These are phyloP conservation scores for Phylloporus sp. DNA, from an alignment of 768 basidiomycete species.

Conservation along the genomic window DNA sequence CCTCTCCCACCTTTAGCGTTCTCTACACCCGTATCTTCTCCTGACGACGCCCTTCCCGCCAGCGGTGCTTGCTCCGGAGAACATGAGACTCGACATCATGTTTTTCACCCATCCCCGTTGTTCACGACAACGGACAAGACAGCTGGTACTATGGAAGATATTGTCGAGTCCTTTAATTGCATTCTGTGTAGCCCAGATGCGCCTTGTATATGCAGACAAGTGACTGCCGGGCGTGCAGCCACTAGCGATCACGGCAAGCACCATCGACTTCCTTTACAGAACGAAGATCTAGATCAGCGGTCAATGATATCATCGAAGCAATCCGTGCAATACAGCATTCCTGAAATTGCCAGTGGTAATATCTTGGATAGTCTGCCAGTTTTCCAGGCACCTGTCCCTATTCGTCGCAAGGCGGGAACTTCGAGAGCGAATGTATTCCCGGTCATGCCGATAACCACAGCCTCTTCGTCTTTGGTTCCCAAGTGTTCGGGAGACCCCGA, in stretches of 20 bases:
- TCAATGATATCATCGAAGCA: conserved; percentile 20
- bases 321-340: conserved; percentile 25
- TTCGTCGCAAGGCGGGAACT: conserved; percentile 52
- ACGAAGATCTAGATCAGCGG: conserved; percentile 9
- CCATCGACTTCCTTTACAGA: conserved; percentile 12
- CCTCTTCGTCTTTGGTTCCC: conserved; percentile 25
- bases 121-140: conserved; percentile 33
- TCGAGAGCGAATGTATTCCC: conserved; percentile 52
- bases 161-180: conserved; percentile 43
- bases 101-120: conserved; percentile 29
- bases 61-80: conserved; percentile 32
- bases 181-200: conserved; percentile 70
- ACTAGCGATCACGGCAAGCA: conserved; percentile 11
- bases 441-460: conserved; percentile 34
- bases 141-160: conserved; percentile 15
- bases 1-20: conserved; percentile 29
- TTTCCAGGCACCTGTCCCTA: conserved; percentile 79
- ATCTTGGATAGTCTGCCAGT: conserved; percentile 75
- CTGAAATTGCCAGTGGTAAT: conserved; percentile 39
- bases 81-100: conserved; percentile 26
- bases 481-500: conserved; percentile 83
- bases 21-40: conserved; percentile 53
- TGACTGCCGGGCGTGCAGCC: conserved; percentile 46
- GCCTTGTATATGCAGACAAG: conserved; percentile 76
- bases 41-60: conserved; percentile 34